Conservation (phyloP, 805 yeast genomes). For the Starmerella vaccinii region DNA sequence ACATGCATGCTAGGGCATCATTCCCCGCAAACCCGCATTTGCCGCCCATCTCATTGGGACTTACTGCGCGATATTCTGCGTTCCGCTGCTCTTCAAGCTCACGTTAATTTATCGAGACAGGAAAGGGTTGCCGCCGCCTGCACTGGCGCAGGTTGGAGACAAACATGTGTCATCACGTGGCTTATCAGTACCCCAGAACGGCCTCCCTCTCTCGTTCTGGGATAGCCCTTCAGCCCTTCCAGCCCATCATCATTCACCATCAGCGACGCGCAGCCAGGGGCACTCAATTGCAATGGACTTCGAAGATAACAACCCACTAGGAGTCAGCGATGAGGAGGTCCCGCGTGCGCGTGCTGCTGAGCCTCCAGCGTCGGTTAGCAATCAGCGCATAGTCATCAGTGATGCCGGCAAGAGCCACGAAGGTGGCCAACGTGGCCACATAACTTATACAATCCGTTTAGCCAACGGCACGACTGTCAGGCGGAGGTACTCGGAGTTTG, state of each 20-base stretch:
- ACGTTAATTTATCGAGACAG: neutral
- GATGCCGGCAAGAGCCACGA: conserved; percentile 85
- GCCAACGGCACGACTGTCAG: conserved; percentile 52
- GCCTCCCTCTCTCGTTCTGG: neutral
- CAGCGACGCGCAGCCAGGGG: neutral
- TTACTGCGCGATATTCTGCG: neutral
- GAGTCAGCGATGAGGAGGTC: conserved; percentile 27
- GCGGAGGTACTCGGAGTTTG: conserved; percentile 88
- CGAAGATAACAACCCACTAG: conserved; percentile 40
- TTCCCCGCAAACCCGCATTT: too few species aligned
- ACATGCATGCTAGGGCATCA: too few species aligned
- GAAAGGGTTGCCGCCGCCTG: conserved; percentile 1
- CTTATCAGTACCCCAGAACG: conserved; percentile 3
- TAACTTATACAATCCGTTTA: conserved; percentile 68
- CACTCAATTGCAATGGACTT: conserved; percentile 28
- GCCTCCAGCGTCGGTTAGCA: conserved; percentile 4
- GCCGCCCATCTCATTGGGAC: neutral
- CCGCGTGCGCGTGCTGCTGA: conserved; percentile 9
- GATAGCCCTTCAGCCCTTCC: neutral
- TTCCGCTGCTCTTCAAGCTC: neutral
- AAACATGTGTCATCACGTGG: neutral
- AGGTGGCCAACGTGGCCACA: conserved; percentile 62
- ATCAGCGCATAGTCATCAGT: conserved; percentile 35
- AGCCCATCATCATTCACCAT: too few species aligned
- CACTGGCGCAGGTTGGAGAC: neutral